Percentiles rank a stretch among this genome's conserved stretches.
phyloP scores from a whole-genome alignment of 306 rosid genomes.

The Lathyrus aphaca region DNA sequence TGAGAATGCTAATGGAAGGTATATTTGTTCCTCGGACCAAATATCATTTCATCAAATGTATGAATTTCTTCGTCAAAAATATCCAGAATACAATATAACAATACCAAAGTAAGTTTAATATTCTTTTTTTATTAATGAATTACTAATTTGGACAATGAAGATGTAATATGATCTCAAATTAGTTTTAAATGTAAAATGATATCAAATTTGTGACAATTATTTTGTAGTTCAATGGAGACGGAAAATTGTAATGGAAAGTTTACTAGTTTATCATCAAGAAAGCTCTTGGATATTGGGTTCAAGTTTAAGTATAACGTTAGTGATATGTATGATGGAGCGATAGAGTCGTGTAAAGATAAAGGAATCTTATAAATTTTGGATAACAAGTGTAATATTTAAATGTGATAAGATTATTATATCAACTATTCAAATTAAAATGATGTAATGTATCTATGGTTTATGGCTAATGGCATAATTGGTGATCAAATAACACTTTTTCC shows the following conservation, averaged over 20 bases:
- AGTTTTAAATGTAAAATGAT: background rate
- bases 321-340: conserved; percentile 55
- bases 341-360: conserved; percentile 51
- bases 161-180: background rate
- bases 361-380: too few relatives aligned
- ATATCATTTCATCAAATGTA: conserved; percentile 41
- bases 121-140: background rate
- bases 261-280: conserved; percentile 46
- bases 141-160: background rate
- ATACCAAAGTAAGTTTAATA: conserved; percentile 47
- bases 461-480: too few relatives aligned
- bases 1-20: conserved; percentile 53
- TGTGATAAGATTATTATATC: too few relatives aligned
- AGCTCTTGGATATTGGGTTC: conserved; percentile 53
- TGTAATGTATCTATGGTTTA: too few relatives aligned
- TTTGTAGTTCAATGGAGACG: conserved; percentile 16
- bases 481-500: too few relatives aligned
- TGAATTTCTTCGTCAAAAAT: conserved; percentile 45
- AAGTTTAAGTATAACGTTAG: conserved; percentile 40
- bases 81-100: conserved; percentile 43
- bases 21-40: conserved; percentile 53
- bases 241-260: conserved; percentile 25
- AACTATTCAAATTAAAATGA: too few relatives aligned
- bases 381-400: too few relatives aligned
- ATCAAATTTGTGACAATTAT: background rate